Base-by-base conservation (phyloP, 75 land plant genomes). In the Cryptomeria japonica region DNA sequence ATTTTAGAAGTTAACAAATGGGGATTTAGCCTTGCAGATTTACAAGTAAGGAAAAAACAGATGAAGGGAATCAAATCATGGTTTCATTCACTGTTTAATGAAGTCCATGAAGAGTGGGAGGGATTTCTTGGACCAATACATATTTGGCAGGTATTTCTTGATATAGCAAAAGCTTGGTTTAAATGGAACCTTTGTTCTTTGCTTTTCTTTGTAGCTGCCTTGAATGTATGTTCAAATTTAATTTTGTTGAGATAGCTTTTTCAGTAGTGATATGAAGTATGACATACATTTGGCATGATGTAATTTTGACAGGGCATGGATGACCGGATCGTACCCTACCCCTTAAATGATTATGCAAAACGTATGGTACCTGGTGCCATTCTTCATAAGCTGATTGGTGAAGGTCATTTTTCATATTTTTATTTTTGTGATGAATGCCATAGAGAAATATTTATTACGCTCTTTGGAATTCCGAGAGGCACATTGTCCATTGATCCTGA, bases 41-140 rank as follows among this genome's bases (percentile, higher is more conserved):
- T 98, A 84, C 93, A 92, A 84, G 90, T 92, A 73, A 93, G 89
- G 72, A 94, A 88, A 87, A 90, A 88, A 70, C 89, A 87, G 28
- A 87, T 88, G 28, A 92, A 88, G 73, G 94, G 94, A 19, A 38
- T 94, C 49, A 55, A 92, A 37, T 68, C 70, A 51, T 93, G 92
- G 93, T 58, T 96, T 72, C 91, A 88, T 86, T 90, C 93, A 34
- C 12, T 93, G 16, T 94, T 88, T 82, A 91, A 89, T 75, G 87
- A 88, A 47, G 91, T 55, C 85, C 94, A 94, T 68, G 86, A 91
- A 70, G 95, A 93, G 78, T 86, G 91, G 89, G 85, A 89, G 46
- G 99, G 96, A 58, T 98, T 97, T 87, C 90, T 89, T 80, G 94
- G 96, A 18, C 99, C 99, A 25, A 97, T 98, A 84, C 99, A 98